phyloP scores from a whole-genome alignment of 108 stramenopile species.

The Mayamaea pseudoterrestris region DNA sequence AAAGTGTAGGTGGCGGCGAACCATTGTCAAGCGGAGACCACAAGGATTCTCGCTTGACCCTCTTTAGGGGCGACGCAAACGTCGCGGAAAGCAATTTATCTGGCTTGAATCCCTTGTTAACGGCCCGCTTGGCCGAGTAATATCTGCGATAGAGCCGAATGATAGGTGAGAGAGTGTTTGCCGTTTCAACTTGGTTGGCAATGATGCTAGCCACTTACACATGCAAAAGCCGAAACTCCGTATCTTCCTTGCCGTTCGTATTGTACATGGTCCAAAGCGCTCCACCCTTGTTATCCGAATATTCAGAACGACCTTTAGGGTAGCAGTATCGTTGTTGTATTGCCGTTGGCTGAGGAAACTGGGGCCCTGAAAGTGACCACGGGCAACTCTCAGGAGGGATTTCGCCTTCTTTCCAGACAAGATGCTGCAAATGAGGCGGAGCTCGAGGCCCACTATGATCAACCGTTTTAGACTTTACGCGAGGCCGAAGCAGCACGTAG shows the following conservation, averaged over 20 bases:
- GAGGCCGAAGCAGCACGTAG: constrained; percentile 52
- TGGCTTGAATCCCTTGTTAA: constrained; percentile 14
- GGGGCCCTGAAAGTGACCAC: constrained; percentile 60
- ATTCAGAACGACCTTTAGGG: constrained; percentile 48
- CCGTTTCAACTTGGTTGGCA: too few relatives aligned
- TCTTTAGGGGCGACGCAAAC: too few relatives aligned
- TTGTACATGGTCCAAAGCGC: constrained; percentile 52
- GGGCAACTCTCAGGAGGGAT: constrained; percentile 22
- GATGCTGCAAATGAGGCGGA: constrained; percentile 29
- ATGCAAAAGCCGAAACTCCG: constrained; percentile 53
- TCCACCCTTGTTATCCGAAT: constrained; percentile 49
- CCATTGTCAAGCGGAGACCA: too few relatives aligned
- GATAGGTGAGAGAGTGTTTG: too few relatives aligned
- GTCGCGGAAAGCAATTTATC: too few relatives aligned
- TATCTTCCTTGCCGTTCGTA: constrained; percentile 35
- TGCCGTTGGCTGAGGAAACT: constrained; percentile 46
- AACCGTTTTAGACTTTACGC: constrained; percentile 15
- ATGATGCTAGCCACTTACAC: too few relatives aligned
- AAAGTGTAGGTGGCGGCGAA: too few relatives aligned
- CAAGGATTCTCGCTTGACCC: too few relatives aligned
- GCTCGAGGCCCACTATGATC: constrained; percentile 10
- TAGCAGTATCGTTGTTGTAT: constrained; percentile 78
- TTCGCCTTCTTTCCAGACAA: constrained; percentile 15
- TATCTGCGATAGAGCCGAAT: too few relatives aligned
- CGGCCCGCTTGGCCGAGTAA: constrained; percentile 57